Evolutionary conservation across 108 stramenopile genomes (phyloP), one percentile per base, ranked within the genome.

Genomic region (Epithemia pelagica): DNA sequence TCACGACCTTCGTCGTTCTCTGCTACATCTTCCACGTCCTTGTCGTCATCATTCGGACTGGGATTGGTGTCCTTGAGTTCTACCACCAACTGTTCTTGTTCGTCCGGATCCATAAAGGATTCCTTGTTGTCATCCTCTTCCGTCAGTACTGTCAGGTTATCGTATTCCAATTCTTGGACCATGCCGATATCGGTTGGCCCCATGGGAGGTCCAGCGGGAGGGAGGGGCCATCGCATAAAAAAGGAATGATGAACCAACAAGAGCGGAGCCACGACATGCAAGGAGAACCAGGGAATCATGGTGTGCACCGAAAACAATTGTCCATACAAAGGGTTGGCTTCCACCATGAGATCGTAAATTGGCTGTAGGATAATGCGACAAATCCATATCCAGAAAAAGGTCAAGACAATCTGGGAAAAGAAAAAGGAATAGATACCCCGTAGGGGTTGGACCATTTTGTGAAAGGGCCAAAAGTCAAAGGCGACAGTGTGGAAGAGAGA

Each of bases 401-500:
- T 5, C 22, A 57, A 19, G 56, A 57, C 26, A 3, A 57, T 21
- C 21, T 57, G 56, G 7, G 56, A 57, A 23, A 57, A 57, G 56
- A 57, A 23, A 57, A 57, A 57, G 56, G 56, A 57, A 57, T 19
- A 57, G 15, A 57, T 18, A 7, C 56, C 56, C 5, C 56, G 56
- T 23, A 57, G 7, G 5, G 56, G 56, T 21, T 57, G 56, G 21
- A 23, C 25, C 25, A 57, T 57, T 27, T 57, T 57, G 56, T 57
- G 56, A 57, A 26, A 57, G 26, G 56, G 56, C 56, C 56, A 57
- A 57, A 57, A 57, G 56, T 57, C 56, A 57, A 57, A 57, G 22
- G 56, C 56, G 15, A 57, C n/a, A n/a, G 56, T 57, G 21, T 57
- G 56, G 21, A 18, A 57, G 22, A 57, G 56, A 7, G 56, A 57